Evolutionary conservation across 805 yeast species (phyloP).

Genomic region (Grigorovia transvaalensis): DNA sequence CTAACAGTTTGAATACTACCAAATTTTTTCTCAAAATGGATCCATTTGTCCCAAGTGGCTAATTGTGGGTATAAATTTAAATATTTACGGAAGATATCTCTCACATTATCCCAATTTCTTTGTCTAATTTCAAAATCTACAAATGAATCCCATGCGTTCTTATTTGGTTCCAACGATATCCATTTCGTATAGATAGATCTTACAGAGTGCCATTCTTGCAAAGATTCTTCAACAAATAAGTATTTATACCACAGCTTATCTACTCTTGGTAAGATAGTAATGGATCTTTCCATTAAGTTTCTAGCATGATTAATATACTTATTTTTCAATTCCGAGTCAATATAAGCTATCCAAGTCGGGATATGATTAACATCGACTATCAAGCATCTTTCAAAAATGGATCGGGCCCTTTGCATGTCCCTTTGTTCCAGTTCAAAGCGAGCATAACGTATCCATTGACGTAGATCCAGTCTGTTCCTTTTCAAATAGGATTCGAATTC

Average conservation of each 20-base stretch:
- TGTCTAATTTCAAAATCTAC: slow-evolving; percentile 64
- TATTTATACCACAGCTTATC: slow-evolving; percentile 84
- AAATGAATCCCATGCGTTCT: slow-evolving; percentile 64
- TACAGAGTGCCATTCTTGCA: slow-evolving; percentile 52
- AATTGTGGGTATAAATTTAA: slow-evolving; percentile 42
- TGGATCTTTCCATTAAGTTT: slow-evolving; percentile 71
- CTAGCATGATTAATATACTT: slow-evolving; percentile 81
- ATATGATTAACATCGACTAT: slow-evolving; percentile 65
- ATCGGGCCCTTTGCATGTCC: slow-evolving; percentile 51
- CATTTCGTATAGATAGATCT: slow-evolving; percentile 65
- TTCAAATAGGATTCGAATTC: slow-evolving; percentile 84
- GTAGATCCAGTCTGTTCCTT: slow-evolving; percentile 67
- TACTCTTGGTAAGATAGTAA: slow-evolving; percentile 60
- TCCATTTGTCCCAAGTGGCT: slow-evolving; percentile 68
- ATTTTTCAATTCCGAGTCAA: slow-evolving; percentile 62
- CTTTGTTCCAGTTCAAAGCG: slow-evolving; percentile 68
- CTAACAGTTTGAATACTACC: slow-evolving; percentile 41
- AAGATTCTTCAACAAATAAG: slow-evolving; percentile 70
- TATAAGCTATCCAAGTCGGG: slow-evolving; percentile 78
- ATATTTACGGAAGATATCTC: slow-evolving; percentile 49
- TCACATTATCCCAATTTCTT: slow-evolving; percentile 43
- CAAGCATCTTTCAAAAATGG: slow-evolving; percentile 79
- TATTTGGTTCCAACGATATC: slow-evolving; percentile 66
- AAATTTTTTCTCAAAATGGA: slow-evolving; percentile 51
- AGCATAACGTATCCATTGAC: slow-evolving; percentile 91